These are phyloP conservation scores for Orbilia javanica DNA, from an alignment of 2,329 filamentous ascomycete species.

Conservation along the genomic window DNA sequence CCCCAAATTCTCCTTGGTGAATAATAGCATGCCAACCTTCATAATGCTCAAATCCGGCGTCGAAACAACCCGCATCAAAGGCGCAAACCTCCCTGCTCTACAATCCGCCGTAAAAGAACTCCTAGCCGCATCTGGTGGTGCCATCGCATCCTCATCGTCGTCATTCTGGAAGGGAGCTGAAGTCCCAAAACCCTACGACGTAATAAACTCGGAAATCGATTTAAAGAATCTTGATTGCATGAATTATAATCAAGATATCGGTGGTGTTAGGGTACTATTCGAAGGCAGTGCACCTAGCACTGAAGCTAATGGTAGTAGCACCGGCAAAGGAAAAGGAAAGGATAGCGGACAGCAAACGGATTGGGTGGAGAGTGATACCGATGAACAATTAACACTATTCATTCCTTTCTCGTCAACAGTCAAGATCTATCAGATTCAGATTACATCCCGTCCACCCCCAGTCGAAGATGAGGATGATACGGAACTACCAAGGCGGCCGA, in stretches of 20 bases:
- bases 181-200: constrained; percentile 82
- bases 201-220: constrained; percentile 87
- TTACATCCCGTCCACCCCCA: constrained; percentile 81
- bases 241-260: constrained; percentile 81
- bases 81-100: constrained; percentile 79
- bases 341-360: constrained; percentile 63
- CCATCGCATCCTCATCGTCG: constrained; percentile 66
- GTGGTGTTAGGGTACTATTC: constrained; percentile 78
- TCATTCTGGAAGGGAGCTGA: constrained; percentile 78
- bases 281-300: constrained; percentile 75
- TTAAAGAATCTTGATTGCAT: constrained; percentile 83
- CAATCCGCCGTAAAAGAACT: constrained; percentile 79
- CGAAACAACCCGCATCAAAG: constrained; percentile 76
- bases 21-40: constrained; percentile 82
- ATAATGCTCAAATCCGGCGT: constrained; percentile 83
- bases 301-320: constrained; percentile 63
- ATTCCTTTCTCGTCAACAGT: constrained; percentile 87
- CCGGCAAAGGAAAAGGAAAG: constrained; percentile 71
- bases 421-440: constrained; percentile 87
- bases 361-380: constrained; percentile 95
- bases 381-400: constrained; percentile 95
- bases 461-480: constrained; percentile 58
- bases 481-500: constrained; percentile 82
- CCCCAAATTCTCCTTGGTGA: background rate
- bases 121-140: constrained; percentile 72